These are phyloP conservation scores for Symbiodinium pilosum DNA, from an alignment of 73 alveolate species.

Conservation along the genomic window DNA sequence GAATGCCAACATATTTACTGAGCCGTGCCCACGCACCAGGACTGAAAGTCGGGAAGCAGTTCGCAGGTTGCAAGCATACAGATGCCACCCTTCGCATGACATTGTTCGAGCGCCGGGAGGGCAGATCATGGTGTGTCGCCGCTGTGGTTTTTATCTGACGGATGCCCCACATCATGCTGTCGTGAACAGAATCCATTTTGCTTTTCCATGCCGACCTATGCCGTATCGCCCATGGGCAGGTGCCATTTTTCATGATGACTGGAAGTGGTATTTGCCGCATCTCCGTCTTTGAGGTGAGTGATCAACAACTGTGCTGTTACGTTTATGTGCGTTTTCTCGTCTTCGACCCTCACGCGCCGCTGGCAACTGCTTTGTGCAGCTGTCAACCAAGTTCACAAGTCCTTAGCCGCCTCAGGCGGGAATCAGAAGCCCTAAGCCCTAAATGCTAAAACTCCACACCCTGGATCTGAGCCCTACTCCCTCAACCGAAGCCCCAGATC, in stretches of 20 bases:
- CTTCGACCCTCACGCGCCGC: background rate
- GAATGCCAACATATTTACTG: background rate
- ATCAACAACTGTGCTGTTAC: background rate
- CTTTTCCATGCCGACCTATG: background rate
- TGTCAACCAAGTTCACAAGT: background rate
- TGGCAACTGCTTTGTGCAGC: background rate
- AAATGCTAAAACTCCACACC: too few relatives aligned
- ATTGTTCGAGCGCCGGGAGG: background rate
- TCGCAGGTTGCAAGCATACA: background rate
- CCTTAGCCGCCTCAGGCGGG: too few relatives aligned
- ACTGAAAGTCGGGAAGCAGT: background rate
- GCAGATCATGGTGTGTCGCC: background rate
- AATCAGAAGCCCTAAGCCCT: too few relatives aligned
- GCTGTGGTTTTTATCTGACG: background rate
- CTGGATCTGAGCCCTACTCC: too few relatives aligned
- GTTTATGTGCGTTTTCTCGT: too few relatives aligned
- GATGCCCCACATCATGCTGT: background rate
- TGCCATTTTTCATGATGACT: background rate
- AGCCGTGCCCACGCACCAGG: background rate
- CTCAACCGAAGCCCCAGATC: too few relatives aligned
- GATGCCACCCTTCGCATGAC: background rate
- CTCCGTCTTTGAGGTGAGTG: background rate
- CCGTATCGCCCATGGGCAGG: background rate
- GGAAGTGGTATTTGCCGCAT: background rate
- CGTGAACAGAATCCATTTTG: background rate